These are phyloP conservation scores for Scutellaria minor DNA, from an alignment of 257 asterid species.

Conservation along the genomic window DNA sequence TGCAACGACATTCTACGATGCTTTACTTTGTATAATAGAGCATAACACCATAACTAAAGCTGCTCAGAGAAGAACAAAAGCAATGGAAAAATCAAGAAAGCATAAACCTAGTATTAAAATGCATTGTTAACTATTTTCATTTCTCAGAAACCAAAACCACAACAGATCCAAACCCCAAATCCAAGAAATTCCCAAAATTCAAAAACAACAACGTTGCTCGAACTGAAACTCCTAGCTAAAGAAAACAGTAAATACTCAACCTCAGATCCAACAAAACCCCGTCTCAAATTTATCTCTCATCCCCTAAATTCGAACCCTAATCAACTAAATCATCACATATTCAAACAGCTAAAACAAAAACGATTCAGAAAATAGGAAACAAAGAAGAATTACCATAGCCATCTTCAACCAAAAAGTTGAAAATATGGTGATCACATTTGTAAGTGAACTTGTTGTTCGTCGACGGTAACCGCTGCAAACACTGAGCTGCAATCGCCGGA, in stretches of 20 bases:
- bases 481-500: constrained; percentile 87
- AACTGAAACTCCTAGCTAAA: constrained; percentile 36
- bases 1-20: neutral
- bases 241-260: constrained; percentile 32
- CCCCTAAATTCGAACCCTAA: constrained; percentile 34
- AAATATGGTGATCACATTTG: constrained; percentile 80
- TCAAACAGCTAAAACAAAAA: constrained; percentile 18
- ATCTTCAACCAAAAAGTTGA: constrained; percentile 74
- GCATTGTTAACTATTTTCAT: neutral
- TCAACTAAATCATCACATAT: constrained; percentile 20
- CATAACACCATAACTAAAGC: neutral
- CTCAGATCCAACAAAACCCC: constrained; percentile 59
- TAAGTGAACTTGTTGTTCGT: constrained; percentile 71
- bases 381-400: constrained; percentile 59
- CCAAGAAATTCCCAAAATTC: constrained; percentile 7
- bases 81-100: constrained; percentile 22
- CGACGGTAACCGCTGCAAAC: constrained; percentile 73
- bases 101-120: constrained; percentile 1
- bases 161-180: constrained; percentile 32
- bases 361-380: neutral
- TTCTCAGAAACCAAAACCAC: neutral
- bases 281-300: constrained; percentile 30
- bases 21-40: neutral
- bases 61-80: neutral
- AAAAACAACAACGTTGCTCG: constrained; percentile 8